Percentiles rank a stretch among this genome's conserved stretches.
phyloP scores from a whole-genome alignment of 352 stramenopile genomes.

The Phytopythium montanum region DNA sequence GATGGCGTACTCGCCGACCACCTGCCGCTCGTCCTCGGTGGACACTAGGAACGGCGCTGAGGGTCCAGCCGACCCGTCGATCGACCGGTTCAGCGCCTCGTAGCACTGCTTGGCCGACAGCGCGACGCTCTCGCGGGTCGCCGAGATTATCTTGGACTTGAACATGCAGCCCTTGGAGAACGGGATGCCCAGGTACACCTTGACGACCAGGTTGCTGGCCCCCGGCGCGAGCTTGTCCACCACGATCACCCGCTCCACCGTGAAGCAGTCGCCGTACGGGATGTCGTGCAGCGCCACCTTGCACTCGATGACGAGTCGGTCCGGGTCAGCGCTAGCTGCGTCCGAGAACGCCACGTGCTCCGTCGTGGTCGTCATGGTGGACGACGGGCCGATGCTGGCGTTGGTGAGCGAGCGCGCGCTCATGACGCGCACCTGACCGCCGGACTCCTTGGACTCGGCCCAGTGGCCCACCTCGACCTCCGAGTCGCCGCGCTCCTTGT shows the following conservation, averaged over 20 bases:
- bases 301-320: slow-evolving; percentile 57
- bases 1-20: slow-evolving; percentile 66
- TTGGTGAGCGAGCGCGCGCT: slow-evolving; percentile 76
- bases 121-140: slow-evolving; percentile 55
- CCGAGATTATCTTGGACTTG: slow-evolving; percentile 88
- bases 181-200: slow-evolving; percentile 71
- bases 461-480: slow-evolving; percentile 73
- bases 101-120: slow-evolving; percentile 55
- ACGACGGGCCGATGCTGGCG: slow-evolving; percentile 73
- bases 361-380: slow-evolving; percentile 81
- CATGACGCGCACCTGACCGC: slow-evolving; percentile 58
- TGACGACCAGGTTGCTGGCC: slow-evolving; percentile 37
- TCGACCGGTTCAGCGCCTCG: slow-evolving; percentile 53
- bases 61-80: slow-evolving; percentile 18
- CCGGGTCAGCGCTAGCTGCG: slow-evolving; percentile 24
- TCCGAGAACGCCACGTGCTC: slow-evolving; percentile 59
- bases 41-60: slow-evolving; percentile 63
- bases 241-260: slow-evolving; percentile 63
- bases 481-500: slow-evolving; percentile 68
- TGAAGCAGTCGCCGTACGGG: slow-evolving; percentile 84
- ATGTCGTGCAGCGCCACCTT: slow-evolving; percentile 80
- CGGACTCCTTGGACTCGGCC: slow-evolving; percentile 58
- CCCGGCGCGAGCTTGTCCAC: slow-evolving; percentile 43
- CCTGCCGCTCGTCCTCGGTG: slow-evolving; percentile 60
- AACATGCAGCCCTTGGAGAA: slow-evolving; percentile 90